Percentiles rank a stretch among this genome's conserved stretches.
These are phyloP conservation scores for Podaxis mareebaensis DNA, from an alignment of 768 basidiomycete genomes.

Conservation along the genomic window DNA sequence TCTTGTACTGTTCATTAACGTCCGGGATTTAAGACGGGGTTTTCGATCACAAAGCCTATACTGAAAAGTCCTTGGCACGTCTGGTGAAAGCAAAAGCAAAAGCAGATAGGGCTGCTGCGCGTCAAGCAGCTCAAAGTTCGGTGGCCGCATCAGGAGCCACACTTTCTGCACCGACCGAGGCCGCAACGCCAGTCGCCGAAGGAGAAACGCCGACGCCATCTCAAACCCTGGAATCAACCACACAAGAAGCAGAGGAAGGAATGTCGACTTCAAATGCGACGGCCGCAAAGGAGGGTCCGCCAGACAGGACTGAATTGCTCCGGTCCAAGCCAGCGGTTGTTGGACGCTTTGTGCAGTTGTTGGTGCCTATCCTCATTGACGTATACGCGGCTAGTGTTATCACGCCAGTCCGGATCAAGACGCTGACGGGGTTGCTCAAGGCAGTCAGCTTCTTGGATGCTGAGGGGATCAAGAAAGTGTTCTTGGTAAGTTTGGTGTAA, in stretches of 20 bases:
- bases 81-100: slow-evolving; percentile 84
- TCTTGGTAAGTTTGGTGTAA: slow-evolving; percentile 57
- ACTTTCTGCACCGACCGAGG: slow-evolving; percentile 26
- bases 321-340: slow-evolving; percentile 76
- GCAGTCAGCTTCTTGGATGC: slow-evolving; percentile 87
- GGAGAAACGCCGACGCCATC: slow-evolving; percentile 31
- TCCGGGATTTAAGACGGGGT: slow-evolving; percentile 72
- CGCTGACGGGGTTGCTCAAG: slow-evolving; percentile 84
- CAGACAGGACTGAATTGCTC: slow-evolving; percentile 74
- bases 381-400: slow-evolving; percentile 99
- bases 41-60: slow-evolving; percentile 89
- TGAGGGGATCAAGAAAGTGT: slow-evolving; percentile 71
- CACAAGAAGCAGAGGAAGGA: slow-evolving; percentile 43
- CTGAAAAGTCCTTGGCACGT: slow-evolving; percentile 78
- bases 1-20: slow-evolving; percentile 9
- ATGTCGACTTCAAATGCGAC: slow-evolving; percentile 27
- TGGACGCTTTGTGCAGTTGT: slow-evolving; percentile 80
- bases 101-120: slow-evolving; percentile 73
- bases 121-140: slow-evolving; percentile 46
- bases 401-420: slow-evolving; percentile 84
- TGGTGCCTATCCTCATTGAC: slow-evolving; percentile 93
- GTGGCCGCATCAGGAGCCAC: slow-evolving; percentile 22
- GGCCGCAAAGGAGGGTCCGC: slow-evolving; percentile 34
- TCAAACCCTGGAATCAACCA: slow-evolving; percentile 27
- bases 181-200: slow-evolving; percentile 26